phyloP scores from a whole-genome alignment of 2,329 filamentous ascomycete species.

The Aspergillus eucalypticola region DNA sequence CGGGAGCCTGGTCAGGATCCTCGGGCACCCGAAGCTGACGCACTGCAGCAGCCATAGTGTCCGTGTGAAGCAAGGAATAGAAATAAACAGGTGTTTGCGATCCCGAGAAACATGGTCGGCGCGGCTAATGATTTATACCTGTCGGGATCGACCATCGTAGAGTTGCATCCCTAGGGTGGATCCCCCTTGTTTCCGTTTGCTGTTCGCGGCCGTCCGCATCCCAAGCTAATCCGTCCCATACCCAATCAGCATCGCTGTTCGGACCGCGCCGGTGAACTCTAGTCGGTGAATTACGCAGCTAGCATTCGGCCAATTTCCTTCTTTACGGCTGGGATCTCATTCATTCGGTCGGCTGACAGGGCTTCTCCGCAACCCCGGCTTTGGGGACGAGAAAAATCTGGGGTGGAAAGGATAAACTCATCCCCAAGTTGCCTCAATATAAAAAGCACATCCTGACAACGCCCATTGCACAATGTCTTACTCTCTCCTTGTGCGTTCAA shows the following conservation, averaged over 20 bases:
- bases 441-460: too few relatives aligned
- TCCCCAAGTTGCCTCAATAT: not conserved
- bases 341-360: not conserved
- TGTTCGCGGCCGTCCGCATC: not conserved
- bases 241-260: not conserved
- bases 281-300: not conserved
- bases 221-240: not conserved
- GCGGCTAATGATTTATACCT: conserved; percentile 6
- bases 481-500: not conserved
- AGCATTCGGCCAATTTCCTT: not conserved
- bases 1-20: not conserved
- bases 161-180: not conserved
- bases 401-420: not conserved
- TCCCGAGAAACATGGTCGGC: not conserved
- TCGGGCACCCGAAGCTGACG: not conserved
- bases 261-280: conserved; percentile 1
- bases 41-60: not conserved
- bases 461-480: not conserved
- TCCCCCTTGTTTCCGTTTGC: not conserved
- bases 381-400: not conserved
- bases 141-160: not conserved
- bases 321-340: not conserved
- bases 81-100: not conserved
- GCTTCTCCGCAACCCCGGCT: conserved; percentile 2
- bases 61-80: too few relatives aligned